A percentile compares a stretch with the other conserved stretches of the same genome.
phyloP scores from a whole-genome alignment of 2,329 filamentous ascomycete genomes.

The Venturia carpophila region DNA sequence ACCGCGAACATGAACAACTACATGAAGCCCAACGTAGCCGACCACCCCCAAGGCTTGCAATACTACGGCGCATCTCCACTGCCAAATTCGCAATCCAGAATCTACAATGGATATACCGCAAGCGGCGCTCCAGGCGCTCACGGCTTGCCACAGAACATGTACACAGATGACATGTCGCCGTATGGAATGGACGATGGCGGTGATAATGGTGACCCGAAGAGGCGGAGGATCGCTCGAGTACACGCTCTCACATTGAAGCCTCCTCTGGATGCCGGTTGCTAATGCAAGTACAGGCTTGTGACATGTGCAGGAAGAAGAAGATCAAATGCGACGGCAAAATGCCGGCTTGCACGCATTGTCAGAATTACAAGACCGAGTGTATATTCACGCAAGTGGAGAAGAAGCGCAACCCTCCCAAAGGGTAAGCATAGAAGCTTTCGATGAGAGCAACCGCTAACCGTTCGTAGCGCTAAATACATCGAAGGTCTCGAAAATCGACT shows the following conservation, averaged over 20 bases:
- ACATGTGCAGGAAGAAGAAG: slow-evolving; percentile 93
- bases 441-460: slow-evolving; percentile 13
- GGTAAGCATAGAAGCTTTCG: slow-evolving; percentile 47
- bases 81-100: slow-evolving; percentile 32
- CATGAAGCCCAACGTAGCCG: slow-evolving; percentile 24
- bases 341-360: slow-evolving; percentile 89
- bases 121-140: slow-evolving; percentile 29
- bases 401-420: slow-evolving; percentile 94
- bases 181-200: slow-evolving; percentile 41
- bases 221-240: slow-evolving; percentile 80
- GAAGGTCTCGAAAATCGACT: slow-evolving; percentile 91
- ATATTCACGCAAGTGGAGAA: slow-evolving; percentile 98
- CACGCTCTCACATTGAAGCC: slow-evolving; percentile 30
- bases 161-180: slow-evolving; percentile 33
- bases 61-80: slow-evolving; percentile 26
- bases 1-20: slow-evolving; percentile 20
- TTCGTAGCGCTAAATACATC: slow-evolving; percentile 82
- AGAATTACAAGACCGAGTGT: slow-evolving; percentile 97
- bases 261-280: slow-evolving; percentile 20
- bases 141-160: slow-evolving; percentile 22
- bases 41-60: slow-evolving; percentile 25
- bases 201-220: slow-evolving; percentile 66
- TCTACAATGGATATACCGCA: slow-evolving; percentile 32
- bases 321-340: slow-evolving; percentile 98
- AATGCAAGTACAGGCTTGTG: slow-evolving; percentile 59